Evolutionary conservation across 768 basidiomycete genomes (phyloP).

Genomic region (Leccinum disarticulatum): DNA sequence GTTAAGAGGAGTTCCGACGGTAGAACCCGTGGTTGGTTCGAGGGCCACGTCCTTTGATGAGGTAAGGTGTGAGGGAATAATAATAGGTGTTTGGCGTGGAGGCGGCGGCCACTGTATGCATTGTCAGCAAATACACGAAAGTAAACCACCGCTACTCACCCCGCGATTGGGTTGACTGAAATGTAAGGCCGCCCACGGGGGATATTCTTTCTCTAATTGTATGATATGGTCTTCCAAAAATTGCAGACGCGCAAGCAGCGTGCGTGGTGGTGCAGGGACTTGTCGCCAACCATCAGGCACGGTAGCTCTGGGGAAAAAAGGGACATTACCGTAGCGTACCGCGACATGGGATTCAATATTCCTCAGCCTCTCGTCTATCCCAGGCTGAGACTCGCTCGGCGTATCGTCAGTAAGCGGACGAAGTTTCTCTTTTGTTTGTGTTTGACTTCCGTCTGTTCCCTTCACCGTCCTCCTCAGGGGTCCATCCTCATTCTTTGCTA

Average conservation of each 20-base stretch:
- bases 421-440: slow-evolving; percentile 11
- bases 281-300: slow-evolving; percentile 10
- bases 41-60: slow-evolving; percentile 29
- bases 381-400: slow-evolving; percentile 52
- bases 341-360: slow-evolving; percentile 74
- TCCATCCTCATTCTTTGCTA: slow-evolving; percentile 81
- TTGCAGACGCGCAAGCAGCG: slow-evolving; percentile 61
- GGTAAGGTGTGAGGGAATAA: slow-evolving; percentile 67
- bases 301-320: neutral
- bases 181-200: slow-evolving; percentile 86
- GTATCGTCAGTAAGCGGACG: slow-evolving; percentile 25
- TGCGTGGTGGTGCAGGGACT: slow-evolving; percentile 74
- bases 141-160: slow-evolving; percentile 44
- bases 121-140: neutral
- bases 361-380: slow-evolving; percentile 58
- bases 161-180: slow-evolving; percentile 83
- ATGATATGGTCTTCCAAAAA: slow-evolving; percentile 78
- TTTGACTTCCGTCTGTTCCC: slow-evolving; percentile 17
- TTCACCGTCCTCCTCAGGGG: slow-evolving; percentile 64
- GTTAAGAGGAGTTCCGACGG: slow-evolving; percentile 9
- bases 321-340: slow-evolving; percentile 64
- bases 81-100: slow-evolving; percentile 73
- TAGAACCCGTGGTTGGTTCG: slow-evolving; percentile 10
- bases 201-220: slow-evolving; percentile 76
- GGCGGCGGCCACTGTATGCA: slow-evolving; percentile 76